Evolutionary conservation across 495 filamentous ascomycete species (phyloP).

Genomic region (Sporormia fimetaria): DNA sequence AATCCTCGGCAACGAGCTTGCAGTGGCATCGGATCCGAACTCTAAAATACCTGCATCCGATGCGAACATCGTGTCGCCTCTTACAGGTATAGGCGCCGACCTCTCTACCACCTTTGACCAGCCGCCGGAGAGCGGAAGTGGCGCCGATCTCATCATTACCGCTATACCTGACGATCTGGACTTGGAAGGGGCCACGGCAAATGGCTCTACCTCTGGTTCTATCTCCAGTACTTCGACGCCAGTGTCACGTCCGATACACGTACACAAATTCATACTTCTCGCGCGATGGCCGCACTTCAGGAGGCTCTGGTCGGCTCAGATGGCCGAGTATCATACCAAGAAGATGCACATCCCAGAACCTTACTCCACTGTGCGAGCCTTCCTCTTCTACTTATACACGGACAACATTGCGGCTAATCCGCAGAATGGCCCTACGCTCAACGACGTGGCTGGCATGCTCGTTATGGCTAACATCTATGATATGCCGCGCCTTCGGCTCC

Average conservation of each 20-base stretch:
- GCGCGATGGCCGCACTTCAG: conserved; percentile 95
- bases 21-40: conserved; percentile 46
- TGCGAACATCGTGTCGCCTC: conserved; percentile 37
- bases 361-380: conserved; percentile 86
- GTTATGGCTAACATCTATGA: conserved; percentile 98
- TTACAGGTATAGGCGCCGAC: conserved; percentile 64
- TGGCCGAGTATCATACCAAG: conserved; percentile 92
- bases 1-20: conserved; percentile 66
- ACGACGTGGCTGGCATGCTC: conserved; percentile 86
- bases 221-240: conserved; percentile 41
- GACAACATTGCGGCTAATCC: conserved; percentile 68
- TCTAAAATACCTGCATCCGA: conserved; percentile 44
- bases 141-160: conserved; percentile 76
- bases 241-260: conserved; percentile 71
- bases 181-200: conserved; percentile 33
- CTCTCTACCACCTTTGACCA: conserved; percentile 76
- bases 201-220: conserved; percentile 23
- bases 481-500: conserved; percentile 78
- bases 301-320: conserved; percentile 77
- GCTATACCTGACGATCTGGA: conserved; percentile 60
- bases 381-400: conserved; percentile 92
- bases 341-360: conserved; percentile 97
- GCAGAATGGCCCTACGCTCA: conserved; percentile 48
- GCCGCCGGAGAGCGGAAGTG: conserved; percentile 63
- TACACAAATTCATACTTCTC: conserved; percentile 84